Conservation (phyloP, 371 early-diverging fungal species). For the Zychaea mexicana region DNA sequence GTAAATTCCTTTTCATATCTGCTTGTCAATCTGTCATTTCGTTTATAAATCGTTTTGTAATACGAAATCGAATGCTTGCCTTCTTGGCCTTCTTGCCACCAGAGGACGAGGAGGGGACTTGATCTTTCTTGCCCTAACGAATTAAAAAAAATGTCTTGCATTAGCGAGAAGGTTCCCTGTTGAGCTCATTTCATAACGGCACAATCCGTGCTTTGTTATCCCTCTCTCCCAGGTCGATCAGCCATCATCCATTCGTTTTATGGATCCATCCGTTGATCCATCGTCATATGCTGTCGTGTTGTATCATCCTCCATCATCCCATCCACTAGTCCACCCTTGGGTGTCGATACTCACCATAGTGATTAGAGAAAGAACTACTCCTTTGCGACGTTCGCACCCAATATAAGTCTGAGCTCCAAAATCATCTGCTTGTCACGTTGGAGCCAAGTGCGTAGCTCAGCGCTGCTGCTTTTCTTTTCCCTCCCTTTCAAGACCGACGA, state of each 20-base stretch:
- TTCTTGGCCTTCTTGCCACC: slow-evolving; percentile 93
- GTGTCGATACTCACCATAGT: slow-evolving; percentile 18
- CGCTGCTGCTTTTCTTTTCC: background rate
- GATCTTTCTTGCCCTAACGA: slow-evolving; percentile 71
- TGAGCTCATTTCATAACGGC: too few relatives aligned
- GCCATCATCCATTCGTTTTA: background rate
- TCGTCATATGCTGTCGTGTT: slow-evolving; percentile 13
- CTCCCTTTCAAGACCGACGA: background rate
- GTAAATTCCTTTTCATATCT: too few relatives aligned
- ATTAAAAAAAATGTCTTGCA: background rate
- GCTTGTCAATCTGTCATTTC: too few relatives aligned
- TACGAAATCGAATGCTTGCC: background rate
- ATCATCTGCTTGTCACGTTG: background rate
- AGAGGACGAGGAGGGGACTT: slow-evolving; percentile 70
- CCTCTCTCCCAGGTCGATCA: background rate
- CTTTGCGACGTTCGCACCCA: background rate
- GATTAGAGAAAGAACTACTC: slow-evolving; percentile 9
- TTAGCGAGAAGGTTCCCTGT: background rate
- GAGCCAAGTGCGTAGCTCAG: too few relatives aligned
- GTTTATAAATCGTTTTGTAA: background rate
- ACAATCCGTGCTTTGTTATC: background rate
- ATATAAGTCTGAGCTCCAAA: background rate
- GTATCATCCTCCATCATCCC: background rate
- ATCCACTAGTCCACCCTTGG: background rate
- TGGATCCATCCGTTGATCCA: slow-evolving; percentile 18